These are phyloP conservation scores for Chlorella vulgaris DNA, from an alignment of 139 green algal genomes.

Conservation along the genomic window DNA sequence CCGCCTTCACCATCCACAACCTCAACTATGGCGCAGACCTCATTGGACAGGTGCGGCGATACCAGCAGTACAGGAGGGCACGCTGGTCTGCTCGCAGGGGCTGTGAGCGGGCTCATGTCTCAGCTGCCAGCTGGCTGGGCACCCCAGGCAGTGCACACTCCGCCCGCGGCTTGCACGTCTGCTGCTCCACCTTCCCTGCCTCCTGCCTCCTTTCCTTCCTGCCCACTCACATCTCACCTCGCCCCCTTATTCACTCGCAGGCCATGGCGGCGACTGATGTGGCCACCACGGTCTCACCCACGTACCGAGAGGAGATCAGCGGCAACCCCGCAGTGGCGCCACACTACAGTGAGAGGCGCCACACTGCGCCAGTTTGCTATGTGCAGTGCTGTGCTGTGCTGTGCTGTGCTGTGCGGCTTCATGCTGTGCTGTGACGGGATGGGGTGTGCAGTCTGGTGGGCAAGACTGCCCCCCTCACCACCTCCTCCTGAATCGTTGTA, in stretches of 20 bases:
- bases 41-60: slow-evolving; percentile 56
- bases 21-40: slow-evolving; percentile 88
- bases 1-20: slow-evolving; percentile 96
- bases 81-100: too few species aligned
- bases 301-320: slow-evolving; percentile 87
- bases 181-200: background rate
- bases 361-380: background rate
- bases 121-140: too few species aligned
- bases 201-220: background rate
- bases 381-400: background rate
- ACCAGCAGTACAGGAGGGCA: slow-evolving; percentile 45
- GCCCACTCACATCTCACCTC: background rate
- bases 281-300: slow-evolving; percentile 94
- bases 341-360: slow-evolving; percentile 53
- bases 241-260: background rate
- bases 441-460: background rate
- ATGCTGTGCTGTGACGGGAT: too few species aligned
- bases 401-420: background rate
- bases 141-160: too few species aligned
- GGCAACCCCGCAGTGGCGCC: slow-evolving; percentile 75
- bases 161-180: too few species aligned
- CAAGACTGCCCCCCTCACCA: background rate
- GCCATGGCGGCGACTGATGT: slow-evolving; percentile 71
- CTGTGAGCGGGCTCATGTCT: too few species aligned
- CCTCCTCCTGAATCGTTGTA: background rate